Conservation (phyloP, 129 eudicot species). For the Helianthus tuberosus region DNA sequence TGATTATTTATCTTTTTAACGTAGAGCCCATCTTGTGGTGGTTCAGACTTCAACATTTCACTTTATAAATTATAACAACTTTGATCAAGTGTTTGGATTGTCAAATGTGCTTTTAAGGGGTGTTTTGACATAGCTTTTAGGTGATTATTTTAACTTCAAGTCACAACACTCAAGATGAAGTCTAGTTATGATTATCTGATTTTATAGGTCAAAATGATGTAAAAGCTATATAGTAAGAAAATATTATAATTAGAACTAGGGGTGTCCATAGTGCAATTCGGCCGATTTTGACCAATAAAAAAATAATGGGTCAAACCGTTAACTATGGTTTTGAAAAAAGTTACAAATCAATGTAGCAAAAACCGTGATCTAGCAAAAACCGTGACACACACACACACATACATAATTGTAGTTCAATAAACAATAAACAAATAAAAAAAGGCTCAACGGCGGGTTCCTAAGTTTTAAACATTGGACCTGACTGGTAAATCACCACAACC, state of each 20-base stretch:
- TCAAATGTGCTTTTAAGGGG: neutral
- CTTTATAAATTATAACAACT: neutral
- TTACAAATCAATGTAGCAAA: no score
- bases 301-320: no score
- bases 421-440: no score
- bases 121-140: neutral
- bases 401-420: no score
- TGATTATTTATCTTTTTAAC: neutral
- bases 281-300: no score
- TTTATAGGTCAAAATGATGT: constrained; percentile 1
- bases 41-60: neutral
- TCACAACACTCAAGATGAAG: neutral
- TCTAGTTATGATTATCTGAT: neutral
- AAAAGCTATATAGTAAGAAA: neutral
- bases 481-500: no score
- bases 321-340: no score
- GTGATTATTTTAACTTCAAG: neutral
- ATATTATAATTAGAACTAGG: neutral
- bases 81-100: neutral
- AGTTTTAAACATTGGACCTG: no score
- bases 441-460: no score
- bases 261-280: no score
- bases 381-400: no score
- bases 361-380: no score
- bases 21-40: neutral